Evolutionary conservation across 257 asterid species (phyloP).

Genomic region (Solanum pennellii): DNA sequence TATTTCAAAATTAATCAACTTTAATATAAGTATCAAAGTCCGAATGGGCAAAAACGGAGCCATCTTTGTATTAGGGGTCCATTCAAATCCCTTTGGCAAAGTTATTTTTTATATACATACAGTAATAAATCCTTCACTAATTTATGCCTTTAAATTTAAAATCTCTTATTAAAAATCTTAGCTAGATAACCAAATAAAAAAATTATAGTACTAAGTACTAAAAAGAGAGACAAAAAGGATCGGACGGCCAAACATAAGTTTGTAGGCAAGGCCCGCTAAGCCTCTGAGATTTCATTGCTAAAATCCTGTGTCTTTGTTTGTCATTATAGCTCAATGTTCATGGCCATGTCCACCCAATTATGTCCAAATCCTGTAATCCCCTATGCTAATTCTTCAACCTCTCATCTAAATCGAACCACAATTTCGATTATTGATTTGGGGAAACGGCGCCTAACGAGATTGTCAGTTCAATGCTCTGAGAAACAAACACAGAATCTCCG

Average conservation of each 20-base stretch:
- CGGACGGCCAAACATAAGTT: neutral
- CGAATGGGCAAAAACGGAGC: no score
- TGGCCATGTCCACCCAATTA: constrained; percentile 31
- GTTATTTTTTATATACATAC: no score
- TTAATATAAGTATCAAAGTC: no score
- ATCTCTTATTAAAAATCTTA: no score
- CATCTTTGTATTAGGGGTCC: no score
- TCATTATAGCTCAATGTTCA: neutral
- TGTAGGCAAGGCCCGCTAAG: neutral
- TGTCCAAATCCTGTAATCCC: constrained; percentile 10
- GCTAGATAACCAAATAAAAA: neutral
- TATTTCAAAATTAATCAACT: no score
- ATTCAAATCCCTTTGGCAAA: no score
- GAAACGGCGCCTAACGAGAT: constrained; percentile 12
- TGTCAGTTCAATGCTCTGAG: constrained; percentile 37
- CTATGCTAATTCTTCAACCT: constrained; percentile 1
- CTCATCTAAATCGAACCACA: neutral
- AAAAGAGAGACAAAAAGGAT: neutral
- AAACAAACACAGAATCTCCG: constrained; percentile 27
- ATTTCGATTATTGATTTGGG: neutral
- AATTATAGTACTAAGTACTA: neutral
- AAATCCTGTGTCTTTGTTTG: neutral
- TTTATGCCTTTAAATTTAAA: no score
- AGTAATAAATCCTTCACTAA: no score
- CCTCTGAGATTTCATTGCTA: neutral